Base-by-base conservation (phyloP, 257 asterid genomes). In the Solanum etuberosum region DNA sequence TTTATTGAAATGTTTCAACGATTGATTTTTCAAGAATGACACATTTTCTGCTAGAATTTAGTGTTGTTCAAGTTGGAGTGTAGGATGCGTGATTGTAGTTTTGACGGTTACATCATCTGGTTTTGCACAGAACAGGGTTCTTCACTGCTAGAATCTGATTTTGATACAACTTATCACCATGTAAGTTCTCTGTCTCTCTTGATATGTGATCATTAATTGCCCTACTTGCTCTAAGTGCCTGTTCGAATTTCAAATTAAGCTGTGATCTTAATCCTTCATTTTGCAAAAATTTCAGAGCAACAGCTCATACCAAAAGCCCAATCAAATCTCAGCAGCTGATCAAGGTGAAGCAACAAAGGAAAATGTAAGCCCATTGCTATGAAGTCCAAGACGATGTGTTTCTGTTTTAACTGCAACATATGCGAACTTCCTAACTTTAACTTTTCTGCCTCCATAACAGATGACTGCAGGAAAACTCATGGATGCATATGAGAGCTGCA, bases 401-500 rank as follows among this genome's bases (percentile, higher is more conserved):
- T 85, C 63, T 20, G 38, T 43, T 85, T 21, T 67, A 63, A 70
- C 20, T 18, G 80, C 87, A 85, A 25, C 40, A 31, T 40, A 31
- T 43, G 78, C 6, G 31, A 9, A 59, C 40, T 85, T 68, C 71
- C 83, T 8, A 74, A 48, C 31, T 83, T 80, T 68, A 34, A 83
- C 84, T 46, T 83, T 82, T 91, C 84, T 91, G 68, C 86, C 78
- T 12, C 86, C 82, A 83, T 89, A 46, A 65, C 91, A 95, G 99
- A 86, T 91, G 92, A 95, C 99, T 59, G 92, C 94, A 42, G 95
- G 87, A 88, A 94, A 92, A 87, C 94, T 97, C 83, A 94, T 94
- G 90, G 92, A 91, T 88, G 87, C 89, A 32, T 95, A 97, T 48
- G 98, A 93, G 90, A 86, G 91, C 68, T 97, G 99, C 86, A 91